Conservation (phyloP, 1,284 basidiomycete species). For the Melampsora larici-populina region DNA sequence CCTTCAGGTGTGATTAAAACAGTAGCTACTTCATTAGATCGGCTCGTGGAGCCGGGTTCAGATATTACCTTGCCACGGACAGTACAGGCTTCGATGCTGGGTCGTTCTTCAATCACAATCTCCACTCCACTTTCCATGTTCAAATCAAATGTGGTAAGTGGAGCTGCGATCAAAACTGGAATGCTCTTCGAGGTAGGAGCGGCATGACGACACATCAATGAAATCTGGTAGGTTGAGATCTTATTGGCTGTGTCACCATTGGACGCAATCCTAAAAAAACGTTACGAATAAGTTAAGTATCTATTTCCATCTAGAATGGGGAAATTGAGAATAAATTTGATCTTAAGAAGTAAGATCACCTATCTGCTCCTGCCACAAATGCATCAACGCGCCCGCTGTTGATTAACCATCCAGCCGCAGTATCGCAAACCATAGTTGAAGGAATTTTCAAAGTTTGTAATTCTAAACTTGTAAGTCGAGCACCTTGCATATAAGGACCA, state of each 20-base stretch:
- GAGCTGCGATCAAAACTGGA: slow-evolving; percentile 84
- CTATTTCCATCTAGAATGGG: too few species aligned
- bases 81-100: slow-evolving; percentile 76
- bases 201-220: slow-evolving; percentile 23
- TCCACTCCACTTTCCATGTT: slow-evolving; percentile 50
- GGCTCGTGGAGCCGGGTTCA: slow-evolving; percentile 55
- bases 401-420: slow-evolving; percentile 30
- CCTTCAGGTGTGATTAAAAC: slow-evolving; percentile 66
- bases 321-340: neutral
- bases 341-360: neutral
- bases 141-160: slow-evolving; percentile 81
- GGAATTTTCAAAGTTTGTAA: slow-evolving; percentile 75
- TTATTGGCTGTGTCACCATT: slow-evolving; percentile 96
- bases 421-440: slow-evolving; percentile 72
- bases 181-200: slow-evolving; percentile 55
- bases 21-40: slow-evolving; percentile 66
- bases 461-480: slow-evolving; percentile 74
- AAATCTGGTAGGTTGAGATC: slow-evolving; percentile 46
- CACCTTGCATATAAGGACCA: slow-evolving; percentile 87
- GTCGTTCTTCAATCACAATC: slow-evolving; percentile 86
- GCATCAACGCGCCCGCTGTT: slow-evolving; percentile 28
- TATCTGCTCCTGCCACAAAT: slow-evolving; percentile 40
- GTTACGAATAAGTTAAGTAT: neutral
- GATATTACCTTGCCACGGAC: slow-evolving; percentile 72
- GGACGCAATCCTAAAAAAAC: slow-evolving; percentile 63